Evolutionary conservation across 495 filamentous ascomycete species (phyloP).

Genomic region (Viridothelium virens): DNA sequence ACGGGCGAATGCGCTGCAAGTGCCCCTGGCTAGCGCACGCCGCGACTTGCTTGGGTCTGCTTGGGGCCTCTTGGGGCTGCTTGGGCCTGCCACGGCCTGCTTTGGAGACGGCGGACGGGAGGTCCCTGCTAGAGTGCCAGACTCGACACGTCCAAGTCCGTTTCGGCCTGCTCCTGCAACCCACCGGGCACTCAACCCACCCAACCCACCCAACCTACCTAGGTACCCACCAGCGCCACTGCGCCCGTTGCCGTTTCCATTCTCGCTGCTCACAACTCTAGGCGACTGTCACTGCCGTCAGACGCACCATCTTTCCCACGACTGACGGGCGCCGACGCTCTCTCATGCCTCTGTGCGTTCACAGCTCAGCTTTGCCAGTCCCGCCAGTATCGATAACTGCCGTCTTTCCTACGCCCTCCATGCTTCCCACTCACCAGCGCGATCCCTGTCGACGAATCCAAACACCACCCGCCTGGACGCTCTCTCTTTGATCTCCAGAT

Average conservation of each 20-base stretch:
- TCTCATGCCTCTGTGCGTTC: no score
- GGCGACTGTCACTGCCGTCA: no score
- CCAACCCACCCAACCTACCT: neutral
- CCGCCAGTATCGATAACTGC: neutral
- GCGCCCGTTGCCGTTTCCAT: no score
- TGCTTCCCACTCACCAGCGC: neutral
- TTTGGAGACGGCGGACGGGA: no score
- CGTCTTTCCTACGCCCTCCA: neutral
- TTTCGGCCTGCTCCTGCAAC: neutral
- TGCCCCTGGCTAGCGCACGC: conserved; percentile 7
- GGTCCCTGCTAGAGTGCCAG: no score
- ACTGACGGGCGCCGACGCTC: no score
- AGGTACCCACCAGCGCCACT: neutral
- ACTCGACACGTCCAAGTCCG: neutral
- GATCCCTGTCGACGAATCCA: neutral
- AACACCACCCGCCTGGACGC: neutral
- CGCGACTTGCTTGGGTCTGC: neutral
- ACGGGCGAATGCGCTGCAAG: neutral
- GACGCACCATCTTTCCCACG: no score
- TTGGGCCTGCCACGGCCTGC: no score
- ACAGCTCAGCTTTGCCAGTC: no score
- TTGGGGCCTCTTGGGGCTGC: no score
- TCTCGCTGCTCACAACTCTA: no score
- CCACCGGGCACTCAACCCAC: neutral
- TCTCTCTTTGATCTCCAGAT: neutral